Conservation (phyloP, 148 eudicot species). For the Fallopia convolvulus region DNA sequence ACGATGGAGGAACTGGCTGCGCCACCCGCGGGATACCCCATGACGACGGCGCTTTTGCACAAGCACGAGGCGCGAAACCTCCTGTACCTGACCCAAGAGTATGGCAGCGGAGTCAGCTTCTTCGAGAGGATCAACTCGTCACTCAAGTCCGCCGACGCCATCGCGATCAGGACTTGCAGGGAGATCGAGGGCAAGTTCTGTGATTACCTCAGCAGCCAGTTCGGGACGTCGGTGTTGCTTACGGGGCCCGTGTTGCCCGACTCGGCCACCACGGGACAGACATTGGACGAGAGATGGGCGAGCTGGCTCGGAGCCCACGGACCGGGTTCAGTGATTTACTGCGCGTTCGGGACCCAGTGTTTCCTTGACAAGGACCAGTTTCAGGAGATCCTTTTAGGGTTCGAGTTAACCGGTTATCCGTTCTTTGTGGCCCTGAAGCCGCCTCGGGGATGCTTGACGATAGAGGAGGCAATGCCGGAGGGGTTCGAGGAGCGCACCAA, state of each 20-base stretch:
- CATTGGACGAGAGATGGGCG: slow-evolving; percentile 34
- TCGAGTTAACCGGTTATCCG: slow-evolving; percentile 52
- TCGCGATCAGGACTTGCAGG: slow-evolving; percentile 44
- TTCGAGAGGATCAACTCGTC: slow-evolving; percentile 30
- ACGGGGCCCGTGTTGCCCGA: slow-evolving; percentile 38
- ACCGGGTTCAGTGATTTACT: slow-evolving; percentile 34
- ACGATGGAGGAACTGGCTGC: slow-evolving; percentile 26
- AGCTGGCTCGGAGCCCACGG: slow-evolving; percentile 33
- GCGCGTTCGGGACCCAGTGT: slow-evolving; percentile 62
- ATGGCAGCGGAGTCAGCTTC: slow-evolving; percentile 37
- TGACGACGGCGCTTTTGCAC: slow-evolving; percentile 24
- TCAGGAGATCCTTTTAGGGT: slow-evolving; percentile 46
- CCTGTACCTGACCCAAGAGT: slow-evolving; percentile 26
- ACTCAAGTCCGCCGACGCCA: slow-evolving; percentile 27
- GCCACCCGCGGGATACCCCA: slow-evolving; percentile 49
- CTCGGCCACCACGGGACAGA: not conserved
- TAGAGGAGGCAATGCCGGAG: slow-evolving; percentile 56
- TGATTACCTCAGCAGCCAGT: slow-evolving; percentile 19
- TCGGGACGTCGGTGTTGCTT: slow-evolving; percentile 17
- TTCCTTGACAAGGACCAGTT: slow-evolving; percentile 51
- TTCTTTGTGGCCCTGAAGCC: slow-evolving; percentile 48
- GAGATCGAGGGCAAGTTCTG: slow-evolving; percentile 36
- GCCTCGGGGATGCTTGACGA: slow-evolving; percentile 28
- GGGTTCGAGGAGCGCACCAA: slow-evolving; percentile 37
- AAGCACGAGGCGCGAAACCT: slow-evolving; percentile 27